A percentile compares a stretch with the other conserved stretches of the same genome.
Evolutionary conservation across 495 filamentous ascomycete species (phyloP).

Genomic region (Letharia lupina): DNA sequence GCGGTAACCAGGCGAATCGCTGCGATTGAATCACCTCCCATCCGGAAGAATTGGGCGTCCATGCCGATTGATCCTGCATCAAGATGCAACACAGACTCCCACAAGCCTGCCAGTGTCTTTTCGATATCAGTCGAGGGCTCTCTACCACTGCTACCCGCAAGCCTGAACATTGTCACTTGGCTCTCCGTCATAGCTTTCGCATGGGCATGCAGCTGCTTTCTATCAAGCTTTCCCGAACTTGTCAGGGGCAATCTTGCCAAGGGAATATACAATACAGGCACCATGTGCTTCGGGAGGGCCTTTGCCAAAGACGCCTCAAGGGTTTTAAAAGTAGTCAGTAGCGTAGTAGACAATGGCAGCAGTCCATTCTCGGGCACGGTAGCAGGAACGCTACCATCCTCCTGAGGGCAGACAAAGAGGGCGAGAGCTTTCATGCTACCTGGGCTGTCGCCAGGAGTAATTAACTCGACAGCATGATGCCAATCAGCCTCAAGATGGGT

Average conservation of each 20-base stretch:
- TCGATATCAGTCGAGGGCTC: constrained; percentile 29
- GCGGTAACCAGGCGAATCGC: constrained; percentile 48
- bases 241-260: constrained; percentile 40
- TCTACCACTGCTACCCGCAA: constrained; percentile 30
- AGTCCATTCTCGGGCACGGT: constrained; percentile 19
- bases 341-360: constrained; percentile 22
- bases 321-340: constrained; percentile 30
- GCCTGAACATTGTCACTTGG: constrained; percentile 35
- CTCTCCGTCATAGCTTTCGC: constrained; percentile 36
- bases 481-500: constrained; percentile 37
- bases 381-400: constrained; percentile 21
- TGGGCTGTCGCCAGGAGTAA: constrained; percentile 30
- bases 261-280: constrained; percentile 40
- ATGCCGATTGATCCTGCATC: constrained; percentile 34
- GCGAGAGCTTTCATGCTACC: constrained; percentile 13
- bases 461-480: constrained; percentile 29
- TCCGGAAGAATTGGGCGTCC: constrained; percentile 44
- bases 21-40: constrained; percentile 50
- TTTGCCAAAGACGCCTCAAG: constrained; percentile 32
- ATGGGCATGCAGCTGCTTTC: constrained; percentile 40
- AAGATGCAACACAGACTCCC: constrained; percentile 34
- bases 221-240: constrained; percentile 43
- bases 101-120: constrained; percentile 31
- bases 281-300: constrained; percentile 42
- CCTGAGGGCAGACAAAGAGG: constrained; percentile 19